Evolutionary conservation across 345 rosid species (phyloP).

Genomic region (Balakata baccata): DNA sequence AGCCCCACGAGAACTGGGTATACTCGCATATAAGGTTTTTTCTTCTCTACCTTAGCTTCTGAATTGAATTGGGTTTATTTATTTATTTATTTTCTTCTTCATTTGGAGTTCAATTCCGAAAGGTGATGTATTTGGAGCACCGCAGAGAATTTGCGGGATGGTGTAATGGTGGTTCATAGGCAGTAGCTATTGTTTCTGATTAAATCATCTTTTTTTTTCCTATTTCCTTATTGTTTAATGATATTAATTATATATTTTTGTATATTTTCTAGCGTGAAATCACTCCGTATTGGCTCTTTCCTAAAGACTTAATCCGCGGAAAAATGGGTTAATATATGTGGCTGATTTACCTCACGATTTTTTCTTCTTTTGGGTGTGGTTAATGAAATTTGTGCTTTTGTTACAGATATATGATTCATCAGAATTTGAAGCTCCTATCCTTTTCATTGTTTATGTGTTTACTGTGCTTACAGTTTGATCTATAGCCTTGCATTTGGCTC

Average conservation of each 20-base stretch:
- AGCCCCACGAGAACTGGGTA: slow-evolving; percentile 42
- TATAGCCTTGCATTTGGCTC: background rate
- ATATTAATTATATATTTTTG: slow-evolving; percentile 8
- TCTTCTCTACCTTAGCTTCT: background rate
- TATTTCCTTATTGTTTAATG: background rate
- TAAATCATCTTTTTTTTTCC: background rate
- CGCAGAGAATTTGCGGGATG: background rate
- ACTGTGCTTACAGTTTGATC: background rate
- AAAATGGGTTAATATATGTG: background rate
- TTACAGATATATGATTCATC: slow-evolving; percentile 1
- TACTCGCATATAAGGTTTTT: slow-evolving; percentile 30
- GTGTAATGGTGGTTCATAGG: background rate
- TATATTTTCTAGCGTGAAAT: slow-evolving; percentile 11
- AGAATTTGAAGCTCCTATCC: background rate
- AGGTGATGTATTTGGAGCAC: background rate
- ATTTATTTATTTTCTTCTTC: background rate
- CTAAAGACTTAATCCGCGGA: background rate
- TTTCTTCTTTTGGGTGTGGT: background rate
- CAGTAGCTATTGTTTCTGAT: slow-evolving; percentile 14
- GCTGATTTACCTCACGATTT: background rate
- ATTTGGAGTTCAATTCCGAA: background rate
- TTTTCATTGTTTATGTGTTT: background rate
- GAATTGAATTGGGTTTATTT: slow-evolving; percentile 3
- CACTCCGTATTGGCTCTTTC: too few relatives aligned
- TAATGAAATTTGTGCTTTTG: background rate